phyloP scores from a whole-genome alignment of 768 basidiomycete species.

The Naganishia friedmannii region DNA sequence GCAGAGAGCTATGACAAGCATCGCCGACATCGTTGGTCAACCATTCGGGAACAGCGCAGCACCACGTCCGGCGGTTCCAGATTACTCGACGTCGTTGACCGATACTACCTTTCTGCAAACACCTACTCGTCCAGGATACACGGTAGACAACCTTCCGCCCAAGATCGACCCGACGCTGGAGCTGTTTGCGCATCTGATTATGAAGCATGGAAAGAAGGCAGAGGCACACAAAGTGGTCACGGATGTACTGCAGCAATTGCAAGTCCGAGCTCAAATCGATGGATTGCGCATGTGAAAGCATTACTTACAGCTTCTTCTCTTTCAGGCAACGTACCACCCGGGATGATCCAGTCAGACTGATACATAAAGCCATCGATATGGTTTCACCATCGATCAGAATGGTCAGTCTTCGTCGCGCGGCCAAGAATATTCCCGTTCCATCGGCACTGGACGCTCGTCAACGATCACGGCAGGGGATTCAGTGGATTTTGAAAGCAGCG shows the following conservation, averaged over 20 bases:
- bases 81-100: not conserved
- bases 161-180: conserved; percentile 45
- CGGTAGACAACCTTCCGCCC: conserved; percentile 40
- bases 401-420: conserved; percentile 61
- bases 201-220: conserved; percentile 50
- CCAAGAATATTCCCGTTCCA: conserved; percentile 67
- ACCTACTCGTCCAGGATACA: conserved; percentile 35
- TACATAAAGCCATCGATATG: conserved; percentile 67
- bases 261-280: conserved; percentile 24
- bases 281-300: not conserved
- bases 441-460: conserved; percentile 76
- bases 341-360: conserved; percentile 72
- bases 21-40: conserved; percentile 20
- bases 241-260: conserved; percentile 43
- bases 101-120: conserved; percentile 18
- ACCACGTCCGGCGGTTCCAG: not conserved
- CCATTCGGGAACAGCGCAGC: not conserved
- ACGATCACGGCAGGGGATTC: conserved; percentile 66
- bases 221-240: conserved; percentile 42
- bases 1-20: conserved; percentile 4
- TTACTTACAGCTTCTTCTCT: conserved; percentile 36
- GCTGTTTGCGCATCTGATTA: conserved; percentile 49
- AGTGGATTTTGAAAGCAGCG: conserved; percentile 68
- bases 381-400: conserved; percentile 70
- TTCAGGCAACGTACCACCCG: conserved; percentile 72